Base-by-base conservation (phyloP, 2,329 filamentous ascomycete genomes). In the Sclerotinia borealis region DNA sequence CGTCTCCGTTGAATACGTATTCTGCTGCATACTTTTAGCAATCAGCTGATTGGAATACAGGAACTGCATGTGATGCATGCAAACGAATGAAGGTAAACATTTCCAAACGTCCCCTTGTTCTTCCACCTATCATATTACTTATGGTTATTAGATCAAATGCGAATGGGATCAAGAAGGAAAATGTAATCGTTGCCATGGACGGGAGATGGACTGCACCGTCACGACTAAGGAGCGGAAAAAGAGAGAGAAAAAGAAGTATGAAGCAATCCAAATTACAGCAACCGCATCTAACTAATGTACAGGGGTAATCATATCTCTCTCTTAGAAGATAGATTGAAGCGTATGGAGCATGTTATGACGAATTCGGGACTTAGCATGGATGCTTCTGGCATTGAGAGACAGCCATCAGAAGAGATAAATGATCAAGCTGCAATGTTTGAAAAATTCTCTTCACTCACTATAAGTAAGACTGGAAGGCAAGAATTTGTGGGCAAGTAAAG, bases 41-140 rank as follows among this genome's bases (percentile, higher is more conserved):
- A 7, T 56, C 41, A 39, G 49, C 60, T 62, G 67, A 66, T 48
- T 39, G 6, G 11, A 63, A 63, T 64, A 31, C n/a, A 47, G 66
- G 68, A 65, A 70, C 68, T 63, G 69, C 69, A 55, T 70, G 69
- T 67, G 67, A 70, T 50, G 56, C 49, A 63, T 70, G 68, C 60
- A 70, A 70, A 63, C 67, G 64, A 36, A 69, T 69, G 63, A 70
- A 70, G 69, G 68, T 64, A 68, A 59, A 5, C 15, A 64, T 64
- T 27, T 48, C 65, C 34, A 34, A 55, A 45, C 22, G 31, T 47
- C 37, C 29, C 22, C 11, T 37, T 55, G 27, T 31, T 27, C 34
- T n/a, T 55, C 37, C 10, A 31, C 25, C 37, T 50, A 39, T 58
- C 8, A 60, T 13, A 19, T 45, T 39, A 54, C 50, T 64, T 27